Percentiles rank a stretch among this genome's conserved stretches.
phyloP scores from a whole-genome alignment of 768 basidiomycete genomes.

The Thelephora ganbajun region DNA sequence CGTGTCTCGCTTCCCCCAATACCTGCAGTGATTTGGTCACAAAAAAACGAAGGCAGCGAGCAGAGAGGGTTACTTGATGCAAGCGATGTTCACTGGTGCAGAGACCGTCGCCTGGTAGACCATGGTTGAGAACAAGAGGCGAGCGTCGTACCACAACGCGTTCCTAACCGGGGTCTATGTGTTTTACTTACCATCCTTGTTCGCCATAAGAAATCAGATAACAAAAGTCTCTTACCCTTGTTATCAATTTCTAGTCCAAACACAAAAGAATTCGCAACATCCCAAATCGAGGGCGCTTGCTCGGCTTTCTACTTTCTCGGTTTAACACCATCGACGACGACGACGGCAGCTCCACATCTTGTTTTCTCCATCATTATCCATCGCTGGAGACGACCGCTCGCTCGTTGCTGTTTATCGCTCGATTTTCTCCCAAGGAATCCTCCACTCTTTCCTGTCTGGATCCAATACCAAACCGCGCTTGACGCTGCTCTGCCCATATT shows the following conservation, averaged over 20 bases:
- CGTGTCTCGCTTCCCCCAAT: slow-evolving; percentile 99
- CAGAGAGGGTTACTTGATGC: slow-evolving; percentile 65
- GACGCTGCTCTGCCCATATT: too few species aligned
- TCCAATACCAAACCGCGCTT: background rate
- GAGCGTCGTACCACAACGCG: background rate
- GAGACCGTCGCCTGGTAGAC: slow-evolving; percentile 77
- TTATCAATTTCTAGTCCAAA: too few species aligned
- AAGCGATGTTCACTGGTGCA: slow-evolving; percentile 96
- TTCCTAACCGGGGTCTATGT: background rate
- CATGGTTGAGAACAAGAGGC: slow-evolving; percentile 24
- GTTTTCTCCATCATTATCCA: background rate
- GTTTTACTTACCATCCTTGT: slow-evolving; percentile 5
- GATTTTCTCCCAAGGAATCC: background rate
- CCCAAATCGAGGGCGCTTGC: slow-evolving; percentile 11
- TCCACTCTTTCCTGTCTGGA: slow-evolving; percentile 1
- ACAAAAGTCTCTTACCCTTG: too few species aligned
- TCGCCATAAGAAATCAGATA: too few species aligned
- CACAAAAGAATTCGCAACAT: slow-evolving; percentile 10
- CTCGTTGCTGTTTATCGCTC: background rate
- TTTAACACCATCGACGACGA: too few species aligned
- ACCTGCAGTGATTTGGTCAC: slow-evolving; percentile 31
- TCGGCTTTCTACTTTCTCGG: background rate
- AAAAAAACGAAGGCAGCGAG: slow-evolving; percentile 3
- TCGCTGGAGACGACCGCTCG: background rate
- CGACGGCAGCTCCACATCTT: slow-evolving; percentile 9